Evolutionary conservation across 2,329 filamentous ascomycete species (phyloP), one percentile per base, ranked within the genome.

Genomic region (Cephalotrichum gorgonifer): DNA sequence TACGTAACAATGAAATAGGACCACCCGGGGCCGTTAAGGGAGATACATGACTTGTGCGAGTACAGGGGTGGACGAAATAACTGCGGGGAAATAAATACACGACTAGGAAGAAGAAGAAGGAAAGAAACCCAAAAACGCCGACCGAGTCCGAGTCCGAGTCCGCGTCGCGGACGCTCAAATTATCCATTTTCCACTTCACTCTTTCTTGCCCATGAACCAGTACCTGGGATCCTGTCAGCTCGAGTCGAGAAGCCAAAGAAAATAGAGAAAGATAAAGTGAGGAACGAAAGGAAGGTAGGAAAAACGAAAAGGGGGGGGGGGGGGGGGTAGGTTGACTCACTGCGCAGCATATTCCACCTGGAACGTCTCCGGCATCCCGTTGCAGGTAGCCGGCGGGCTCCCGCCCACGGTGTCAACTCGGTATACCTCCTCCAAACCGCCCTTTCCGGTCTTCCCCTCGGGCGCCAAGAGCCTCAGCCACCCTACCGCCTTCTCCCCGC

Each of bases 331-430:
- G 11, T 12, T 39, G 45, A 84, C 83, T 77, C 87, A 96, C 75
- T 90, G 79, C 39, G 90, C 82, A 28, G 86, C 75, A 67, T 97
- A 96, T 60, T 90, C 73, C 14, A 95, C 79, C 53, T 83, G 70
- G 56, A 96, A 90, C 1, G 66, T 60, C 11, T 74, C 71, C 0
- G 72, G 63, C 72, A 80, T 73, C 11, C 80, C 85, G 30, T 76
- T 63, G 62, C 91, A 97, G 0, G 81, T 86, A 25, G 76, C 70
- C 0, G 90, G 90, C 2, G 88, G 68, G 43, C 75, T 78, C 11
- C 91, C 91, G 25, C 89, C 90, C 1, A 85, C 88, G 11, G 91
- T 97, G 58, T 86, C 76, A 42, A 96, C 69, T 12, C 91, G 79
- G 68, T 91, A 97, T 23, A 95, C 83, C 62, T 88, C 81, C 62